phyloP scores from a whole-genome alignment of 225 moss, liverwort and hornwort genomes.

The Asterella californica region DNA sequence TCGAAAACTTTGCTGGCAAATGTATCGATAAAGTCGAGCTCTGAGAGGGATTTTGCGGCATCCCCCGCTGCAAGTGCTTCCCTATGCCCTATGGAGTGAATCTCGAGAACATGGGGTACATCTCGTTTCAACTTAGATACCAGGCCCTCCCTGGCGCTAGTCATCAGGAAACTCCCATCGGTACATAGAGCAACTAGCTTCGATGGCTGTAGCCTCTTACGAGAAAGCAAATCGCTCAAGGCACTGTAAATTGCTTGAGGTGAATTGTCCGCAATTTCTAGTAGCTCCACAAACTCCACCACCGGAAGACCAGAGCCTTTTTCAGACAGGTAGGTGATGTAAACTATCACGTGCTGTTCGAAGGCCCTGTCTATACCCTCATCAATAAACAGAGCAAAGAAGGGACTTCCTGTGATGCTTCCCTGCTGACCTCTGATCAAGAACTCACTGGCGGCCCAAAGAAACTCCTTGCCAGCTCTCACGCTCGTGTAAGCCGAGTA shows the following conservation, averaged over 20 bases:
- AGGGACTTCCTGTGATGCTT: constrained; percentile 26
- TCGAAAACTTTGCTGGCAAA: constrained; percentile 32
- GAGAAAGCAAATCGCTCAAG: constrained; percentile 17
- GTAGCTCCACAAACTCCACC: constrained; percentile 26
- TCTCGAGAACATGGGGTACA: constrained; percentile 30
- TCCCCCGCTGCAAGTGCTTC: constrained; percentile 28
- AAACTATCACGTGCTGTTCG: constrained; percentile 29
- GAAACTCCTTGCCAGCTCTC: constrained; percentile 30
- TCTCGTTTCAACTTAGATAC: constrained; percentile 27
- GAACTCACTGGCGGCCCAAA: constrained; percentile 28
- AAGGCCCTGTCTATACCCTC: constrained; percentile 27
- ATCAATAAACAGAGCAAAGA: constrained; percentile 29
- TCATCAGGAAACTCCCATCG: constrained; percentile 28
- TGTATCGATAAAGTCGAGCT: constrained; percentile 29
- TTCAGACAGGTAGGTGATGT: constrained; percentile 28
- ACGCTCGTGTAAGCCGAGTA: constrained; percentile 18
- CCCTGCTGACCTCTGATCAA: constrained; percentile 22
- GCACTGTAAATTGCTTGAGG: constrained; percentile 25
- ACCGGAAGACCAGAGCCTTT: constrained; percentile 23
- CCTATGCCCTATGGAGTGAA: constrained; percentile 26
- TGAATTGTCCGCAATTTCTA: constrained; percentile 26
- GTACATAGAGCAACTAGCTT: constrained; percentile 25
- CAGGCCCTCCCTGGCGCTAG: constrained; percentile 18
- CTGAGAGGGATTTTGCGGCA: constrained; percentile 26
- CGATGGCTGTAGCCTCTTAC: constrained; percentile 17